phyloP scores from a whole-genome alignment of 2,329 filamentous ascomycete species.

The Hymenoscyphus salicellus region DNA sequence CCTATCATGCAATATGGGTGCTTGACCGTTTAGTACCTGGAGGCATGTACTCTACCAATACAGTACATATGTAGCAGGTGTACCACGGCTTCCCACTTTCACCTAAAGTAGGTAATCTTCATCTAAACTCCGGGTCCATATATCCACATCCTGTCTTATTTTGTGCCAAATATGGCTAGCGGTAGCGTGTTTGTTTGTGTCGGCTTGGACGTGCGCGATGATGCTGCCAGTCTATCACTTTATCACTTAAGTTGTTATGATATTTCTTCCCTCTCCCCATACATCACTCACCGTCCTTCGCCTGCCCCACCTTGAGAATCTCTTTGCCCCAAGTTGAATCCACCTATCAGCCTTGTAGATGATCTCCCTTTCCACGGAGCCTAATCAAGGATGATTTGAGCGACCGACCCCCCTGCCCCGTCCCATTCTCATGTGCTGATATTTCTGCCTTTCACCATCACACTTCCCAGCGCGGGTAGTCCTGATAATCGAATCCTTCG shows the following conservation, averaged over 20 bases:
- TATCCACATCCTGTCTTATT: too few relatives aligned
- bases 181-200: background rate
- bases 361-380: background rate
- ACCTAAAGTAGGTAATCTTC: background rate
- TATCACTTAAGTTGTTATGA: background rate
- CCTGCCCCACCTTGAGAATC: background rate
- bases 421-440: background rate
- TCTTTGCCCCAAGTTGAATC: background rate
- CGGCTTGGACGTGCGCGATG: background rate
- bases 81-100: background rate
- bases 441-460: background rate
- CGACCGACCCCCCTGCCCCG: background rate
- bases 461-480: background rate
- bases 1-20: background rate
- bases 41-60: background rate
- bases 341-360: background rate
- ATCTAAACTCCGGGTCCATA: background rate
- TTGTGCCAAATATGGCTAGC: too few relatives aligned
- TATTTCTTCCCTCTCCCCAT: slow-evolving; percentile 5
- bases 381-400: background rate
- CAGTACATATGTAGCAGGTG: background rate
- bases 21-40: background rate
- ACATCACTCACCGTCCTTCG: background rate
- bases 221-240: background rate
- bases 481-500: background rate